Base-by-base conservation (phyloP, 768 basidiomycete genomes). In the Auriscalpium microsporum region DNA sequence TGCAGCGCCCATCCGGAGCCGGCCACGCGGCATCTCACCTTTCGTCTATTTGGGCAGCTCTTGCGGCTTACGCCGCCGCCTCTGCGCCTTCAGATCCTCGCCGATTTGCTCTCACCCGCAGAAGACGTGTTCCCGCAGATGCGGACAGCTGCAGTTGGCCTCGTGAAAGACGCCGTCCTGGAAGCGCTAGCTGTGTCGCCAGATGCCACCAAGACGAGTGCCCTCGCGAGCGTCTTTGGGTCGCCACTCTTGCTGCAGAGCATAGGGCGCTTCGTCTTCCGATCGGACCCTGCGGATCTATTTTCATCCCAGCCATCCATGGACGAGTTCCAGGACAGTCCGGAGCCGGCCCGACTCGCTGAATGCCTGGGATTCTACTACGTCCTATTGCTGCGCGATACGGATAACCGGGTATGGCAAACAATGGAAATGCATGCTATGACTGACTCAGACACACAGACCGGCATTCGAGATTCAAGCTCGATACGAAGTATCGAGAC, bases 301-400 rank as follows among this genome's bases (percentile, higher is more conserved):
- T 78, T 88, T 34, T 36, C 45, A 3, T 53, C 63, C 4, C 57
- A 65, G 10, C 47, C 34, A 11, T 50, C 52, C 19, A 17, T 62
- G 23, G 66, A 68, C 6, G 67, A 73, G 13, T 78, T 79, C 40
- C 71, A 88, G 14, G 70, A 78, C 23, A 79, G 78, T 0, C 68
- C 77, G 9, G 88, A 90, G 62, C 71, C 81, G n/a, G 62, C 75
- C 19, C 73, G 88, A 44, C 70, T 91, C 21, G 74, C 78, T 0
- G 86, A 89, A 58, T 82, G 78, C 58, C 69, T 91, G 6, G 79
- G 80, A 16, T 74, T 90, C 50, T 86, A 84, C 63, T 89, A 85
- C 59, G 73, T 85, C 36, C 71, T 89, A 16, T 62, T 88, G 8
- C 67, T 71, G 46, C 71, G 86, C 58, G 88, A 91, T 64, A 63